Base-by-base conservation (phyloP, 2,329 filamentous ascomycete species). In the Ascochyta lentis region DNA sequence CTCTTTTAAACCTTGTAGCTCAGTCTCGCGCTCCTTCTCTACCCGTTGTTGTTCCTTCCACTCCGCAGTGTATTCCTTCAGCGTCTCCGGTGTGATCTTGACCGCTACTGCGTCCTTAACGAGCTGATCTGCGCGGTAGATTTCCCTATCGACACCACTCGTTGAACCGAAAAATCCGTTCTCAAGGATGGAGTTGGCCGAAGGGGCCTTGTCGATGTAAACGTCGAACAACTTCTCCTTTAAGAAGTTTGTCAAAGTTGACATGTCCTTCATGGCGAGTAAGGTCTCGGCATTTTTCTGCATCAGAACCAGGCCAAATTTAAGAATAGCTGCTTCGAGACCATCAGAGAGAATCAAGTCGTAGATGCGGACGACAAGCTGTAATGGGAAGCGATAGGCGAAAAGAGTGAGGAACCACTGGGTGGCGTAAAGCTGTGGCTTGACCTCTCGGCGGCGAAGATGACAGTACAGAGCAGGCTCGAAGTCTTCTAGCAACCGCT, bases 341-440 rank as follows among this genome's bases (percentile, higher is more conserved):
- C 96, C 95, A 76, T 98, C 94, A 42, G 91, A 95, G 16, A 99
- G 82, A 47, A 99, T 95, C 51, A 99, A 80, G 72, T 99, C 95
- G 76, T 98, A 99, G 46, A 99, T 96, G 29, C 95, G 90, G 54
- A 99, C 87, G 6, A 99, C 95, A 9, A 99, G 86, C 72, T 99
- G 95, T 7, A 99, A 83, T 8, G 95, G 95, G 76, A 99, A 99
- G 38, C 96, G 90, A 76, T 99, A 99, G 29, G 94, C 92, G 72
- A 99, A 99, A n/a, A 99, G 83, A 0, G 95, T 99, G 45, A 99
- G 84, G 77, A 99, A 99, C 95, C 95, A 99, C 76, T 99, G 95
- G 0, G 95, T 99, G 40, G 95, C 95, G 73, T 99, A 99, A 8
- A 99, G 83, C 71, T 96, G 92, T 0, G 95, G 90, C 8, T 90